These are phyloP conservation scores for Sclerotinia trifoliorum DNA, from an alignment of 2,329 filamentous ascomycete genomes.

Conservation along the genomic window DNA sequence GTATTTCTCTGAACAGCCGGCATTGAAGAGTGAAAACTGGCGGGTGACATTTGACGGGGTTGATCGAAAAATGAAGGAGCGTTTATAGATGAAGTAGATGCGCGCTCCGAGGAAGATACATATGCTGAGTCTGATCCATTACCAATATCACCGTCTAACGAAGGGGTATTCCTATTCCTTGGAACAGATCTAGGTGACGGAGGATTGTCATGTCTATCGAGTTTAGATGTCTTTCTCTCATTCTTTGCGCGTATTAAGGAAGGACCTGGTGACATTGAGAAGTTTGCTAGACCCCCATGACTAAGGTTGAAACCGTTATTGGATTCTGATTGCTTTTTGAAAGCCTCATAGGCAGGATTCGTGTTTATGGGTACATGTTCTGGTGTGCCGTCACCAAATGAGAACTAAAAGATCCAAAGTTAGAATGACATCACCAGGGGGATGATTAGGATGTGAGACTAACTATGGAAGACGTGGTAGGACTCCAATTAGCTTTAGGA, in stretches of 20 bases:
- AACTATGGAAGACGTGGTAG: slow-evolving; percentile 63
- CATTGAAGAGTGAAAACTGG: slow-evolving; percentile 41
- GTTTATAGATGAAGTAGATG: slow-evolving; percentile 24
- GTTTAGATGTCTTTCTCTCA: slow-evolving; percentile 32
- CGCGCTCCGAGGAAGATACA: slow-evolving; percentile 49
- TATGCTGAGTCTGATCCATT: slow-evolving; percentile 54
- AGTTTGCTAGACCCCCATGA: slow-evolving; percentile 46
- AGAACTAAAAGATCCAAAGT: slow-evolving; percentile 45
- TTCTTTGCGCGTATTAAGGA: slow-evolving; percentile 27
- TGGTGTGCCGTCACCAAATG: slow-evolving; percentile 66
- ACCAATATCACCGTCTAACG: slow-evolving; percentile 44
- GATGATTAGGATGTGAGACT: neutral
- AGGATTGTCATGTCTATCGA: slow-evolving; percentile 29
- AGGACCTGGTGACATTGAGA: slow-evolving; percentile 42
- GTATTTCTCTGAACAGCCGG: slow-evolving; percentile 31
- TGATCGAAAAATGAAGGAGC: slow-evolving; percentile 43
- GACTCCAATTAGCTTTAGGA: slow-evolving; percentile 71
- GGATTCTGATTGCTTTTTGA: slow-evolving; percentile 69
- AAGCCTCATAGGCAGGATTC: slow-evolving; percentile 80
- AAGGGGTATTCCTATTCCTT: slow-evolving; percentile 25
- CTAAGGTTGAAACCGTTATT: slow-evolving; percentile 53
- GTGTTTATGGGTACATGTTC: slow-evolving; percentile 69
- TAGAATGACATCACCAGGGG: slow-evolving; percentile 4
- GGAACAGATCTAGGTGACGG: slow-evolving; percentile 32
- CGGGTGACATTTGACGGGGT: slow-evolving; percentile 50